Conservation (phyloP, 768 basidiomycete genomes). For the Pisolithus microcarpus region DNA sequence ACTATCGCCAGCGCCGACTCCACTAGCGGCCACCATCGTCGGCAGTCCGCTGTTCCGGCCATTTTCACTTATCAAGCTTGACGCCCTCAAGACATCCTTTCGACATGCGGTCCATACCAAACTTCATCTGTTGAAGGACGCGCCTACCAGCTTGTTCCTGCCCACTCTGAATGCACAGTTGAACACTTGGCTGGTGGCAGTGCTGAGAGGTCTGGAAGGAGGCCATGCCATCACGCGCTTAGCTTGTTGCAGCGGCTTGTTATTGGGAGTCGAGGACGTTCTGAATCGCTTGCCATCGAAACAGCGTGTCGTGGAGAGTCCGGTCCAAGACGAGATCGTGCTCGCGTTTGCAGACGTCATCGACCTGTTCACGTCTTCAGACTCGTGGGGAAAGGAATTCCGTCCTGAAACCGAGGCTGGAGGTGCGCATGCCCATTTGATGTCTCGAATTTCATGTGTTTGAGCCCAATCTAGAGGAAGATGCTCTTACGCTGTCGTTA, state of each 20-base stretch:
- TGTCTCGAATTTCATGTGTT: neutral
- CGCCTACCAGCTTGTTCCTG: constrained; percentile 25
- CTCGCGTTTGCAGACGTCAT: constrained; percentile 70
- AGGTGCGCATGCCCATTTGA: constrained; percentile 19
- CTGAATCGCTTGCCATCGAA: constrained; percentile 27
- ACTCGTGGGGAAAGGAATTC: constrained; percentile 66
- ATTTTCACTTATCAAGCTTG: constrained; percentile 23
- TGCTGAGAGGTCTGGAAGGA: constrained; percentile 56
- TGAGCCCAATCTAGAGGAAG: constrained; percentile 24
- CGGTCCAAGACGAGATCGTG: constrained; percentile 58
- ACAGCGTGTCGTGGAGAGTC: constrained; percentile 28
- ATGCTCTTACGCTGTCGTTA: constrained; percentile 38
- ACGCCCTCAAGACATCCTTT: constrained; percentile 22
- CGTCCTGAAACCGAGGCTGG: constrained; percentile 41
- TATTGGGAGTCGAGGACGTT: constrained; percentile 56
- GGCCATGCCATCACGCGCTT: constrained; percentile 57
- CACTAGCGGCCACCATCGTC: constrained; percentile 27
- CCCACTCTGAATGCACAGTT: constrained; percentile 34
- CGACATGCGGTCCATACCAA: constrained; percentile 28
- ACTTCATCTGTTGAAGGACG: constrained; percentile 14
- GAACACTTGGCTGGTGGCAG: constrained; percentile 43
- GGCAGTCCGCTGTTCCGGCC: constrained; percentile 26
- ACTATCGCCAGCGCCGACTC: constrained; percentile 24
- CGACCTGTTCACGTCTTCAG: constrained; percentile 43
- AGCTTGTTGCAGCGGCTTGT: constrained; percentile 55